These are phyloP conservation scores for Debaryomycetaceae sp. DNA, from an alignment of 1,139 yeast genomes.

Conservation along the genomic window DNA sequence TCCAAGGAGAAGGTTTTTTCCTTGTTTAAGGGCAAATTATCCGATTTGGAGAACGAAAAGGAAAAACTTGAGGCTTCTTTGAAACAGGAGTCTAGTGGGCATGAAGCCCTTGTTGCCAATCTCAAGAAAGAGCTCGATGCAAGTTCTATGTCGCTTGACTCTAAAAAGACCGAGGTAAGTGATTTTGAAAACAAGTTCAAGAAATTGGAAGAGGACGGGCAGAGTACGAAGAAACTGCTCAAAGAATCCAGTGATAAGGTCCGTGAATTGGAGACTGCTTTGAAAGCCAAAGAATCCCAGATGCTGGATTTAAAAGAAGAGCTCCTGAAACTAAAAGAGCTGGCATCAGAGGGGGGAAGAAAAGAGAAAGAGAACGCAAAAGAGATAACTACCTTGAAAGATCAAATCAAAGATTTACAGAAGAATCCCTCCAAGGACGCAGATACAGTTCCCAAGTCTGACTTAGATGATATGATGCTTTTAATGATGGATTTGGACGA, in stretches of 20 bases:
- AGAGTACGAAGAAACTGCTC: not conserved
- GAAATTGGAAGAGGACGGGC: not conserved
- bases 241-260: not conserved
- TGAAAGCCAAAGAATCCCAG: constrained; percentile 1
- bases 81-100: constrained; percentile 7
- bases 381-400: constrained; percentile 11
- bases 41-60: not conserved
- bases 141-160: constrained; percentile 2
- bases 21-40: too few relatives aligned
- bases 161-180: not conserved
- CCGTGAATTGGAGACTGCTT: not conserved
- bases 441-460: constrained; percentile 50
- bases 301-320: not conserved
- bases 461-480: constrained; percentile 73
- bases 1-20: not conserved
- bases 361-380: constrained; percentile 1
- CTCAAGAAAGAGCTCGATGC: not conserved
- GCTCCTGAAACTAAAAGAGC: not conserved
- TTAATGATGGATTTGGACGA: constrained; percentile 75
- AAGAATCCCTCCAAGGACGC: not conserved
- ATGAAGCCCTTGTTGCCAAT: not conserved
- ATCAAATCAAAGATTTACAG: constrained; percentile 11
- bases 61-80: not conserved
- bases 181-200: not conserved
- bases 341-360: not conserved